Evolutionary conservation across 73 alveolate species (phyloP), one percentile per base, ranked within the genome.

Genomic region (Symbiodinium pilosum): DNA sequence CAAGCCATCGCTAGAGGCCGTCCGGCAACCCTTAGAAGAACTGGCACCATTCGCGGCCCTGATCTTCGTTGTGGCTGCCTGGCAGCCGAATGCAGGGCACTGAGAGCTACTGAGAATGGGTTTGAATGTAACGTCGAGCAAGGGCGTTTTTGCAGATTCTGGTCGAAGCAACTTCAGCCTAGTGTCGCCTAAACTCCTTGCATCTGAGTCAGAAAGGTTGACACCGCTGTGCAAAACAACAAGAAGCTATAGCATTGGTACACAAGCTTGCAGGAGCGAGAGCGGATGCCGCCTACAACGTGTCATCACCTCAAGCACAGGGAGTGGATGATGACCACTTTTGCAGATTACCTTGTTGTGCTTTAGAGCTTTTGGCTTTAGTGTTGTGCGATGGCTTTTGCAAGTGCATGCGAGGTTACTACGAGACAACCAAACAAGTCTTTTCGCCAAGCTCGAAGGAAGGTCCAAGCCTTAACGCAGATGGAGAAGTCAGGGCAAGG

Each of bases 221-320:
- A n/a, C n/a, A n/a, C n/a, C n/a, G n/a, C n/a, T n/a, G n/a, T n/a
- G n/a, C n/a, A n/a, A n/a, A n/a, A n/a, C n/a, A n/a, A n/a, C n/a
- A n/a, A n/a, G n/a, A n/a, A n/a, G n/a, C n/a, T n/a, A n/a, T n/a
- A n/a, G n/a, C n/a, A n/a, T n/a, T n/a, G n/a, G n/a, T n/a, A n/a
- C n/a, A n/a, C n/a, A n/a, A n/a, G n/a, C n/a, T n/a, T n/a, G 24
- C 89, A 91, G 97, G 97, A 91, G 56, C 88, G 97, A 4, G 97
- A 91, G 81, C 87, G 97, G 11, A 40, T 91, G 54, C 97, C 97
- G 1, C 89, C 97, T 41, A 91, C 97, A 2, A 88, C 97, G 32
- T 68, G 97, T 32, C 41, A 11, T 11, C 32, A 75, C 39, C 88
- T 32, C 87, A 21, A 39, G 18, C 32, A 20, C 36, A 7, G 30